phyloP scores from a whole-genome alignment of 305 asterid species.

The Plantago lanceolata region DNA sequence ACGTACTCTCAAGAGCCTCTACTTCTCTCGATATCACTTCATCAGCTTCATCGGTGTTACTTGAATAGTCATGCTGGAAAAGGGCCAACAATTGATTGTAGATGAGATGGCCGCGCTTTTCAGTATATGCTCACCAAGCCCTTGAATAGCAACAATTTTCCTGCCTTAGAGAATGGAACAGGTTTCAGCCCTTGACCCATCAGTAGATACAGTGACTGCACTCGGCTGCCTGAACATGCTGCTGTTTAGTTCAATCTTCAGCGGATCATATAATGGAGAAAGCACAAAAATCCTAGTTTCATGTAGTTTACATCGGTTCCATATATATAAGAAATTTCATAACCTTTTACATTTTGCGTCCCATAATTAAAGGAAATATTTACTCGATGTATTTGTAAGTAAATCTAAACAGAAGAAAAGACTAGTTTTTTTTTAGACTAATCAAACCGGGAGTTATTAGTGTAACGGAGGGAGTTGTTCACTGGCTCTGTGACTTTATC shows the following conservation, averaged over 20 bases:
- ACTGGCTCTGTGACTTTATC: too few relatives aligned
- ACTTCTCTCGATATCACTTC: slow-evolving; percentile 50
- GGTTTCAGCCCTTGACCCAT: slow-evolving; percentile 92
- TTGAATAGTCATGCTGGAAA: slow-evolving; percentile 93
- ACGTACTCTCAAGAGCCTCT: slow-evolving; percentile 74
- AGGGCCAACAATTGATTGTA: slow-evolving; percentile 78
- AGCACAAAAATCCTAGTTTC: slow-evolving; percentile 74
- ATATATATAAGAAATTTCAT: too few relatives aligned
- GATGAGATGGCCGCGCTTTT: slow-evolving; percentile 92
- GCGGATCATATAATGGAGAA: slow-evolving; percentile 77
- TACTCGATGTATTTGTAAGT: too few relatives aligned
- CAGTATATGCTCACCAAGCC: slow-evolving; percentile 84
- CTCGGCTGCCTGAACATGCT: slow-evolving; percentile 76
- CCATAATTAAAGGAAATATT: too few relatives aligned
- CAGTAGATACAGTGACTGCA: slow-evolving; percentile 85
- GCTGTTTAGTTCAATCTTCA: slow-evolving; percentile 63
- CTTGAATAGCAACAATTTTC: slow-evolving; percentile 87
- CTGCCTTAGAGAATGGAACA: slow-evolving; percentile 72
- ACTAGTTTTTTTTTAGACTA: too few relatives aligned
- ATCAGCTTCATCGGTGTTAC: slow-evolving; percentile 63
- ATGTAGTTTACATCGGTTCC: too few relatives aligned
- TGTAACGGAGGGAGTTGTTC: too few relatives aligned
- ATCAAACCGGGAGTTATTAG: too few relatives aligned
- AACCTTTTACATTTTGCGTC: too few relatives aligned
- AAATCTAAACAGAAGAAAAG: too few relatives aligned